phyloP scores from a whole-genome alignment of 1,284 basidiomycete species.

The Microbotryum saponariae region DNA sequence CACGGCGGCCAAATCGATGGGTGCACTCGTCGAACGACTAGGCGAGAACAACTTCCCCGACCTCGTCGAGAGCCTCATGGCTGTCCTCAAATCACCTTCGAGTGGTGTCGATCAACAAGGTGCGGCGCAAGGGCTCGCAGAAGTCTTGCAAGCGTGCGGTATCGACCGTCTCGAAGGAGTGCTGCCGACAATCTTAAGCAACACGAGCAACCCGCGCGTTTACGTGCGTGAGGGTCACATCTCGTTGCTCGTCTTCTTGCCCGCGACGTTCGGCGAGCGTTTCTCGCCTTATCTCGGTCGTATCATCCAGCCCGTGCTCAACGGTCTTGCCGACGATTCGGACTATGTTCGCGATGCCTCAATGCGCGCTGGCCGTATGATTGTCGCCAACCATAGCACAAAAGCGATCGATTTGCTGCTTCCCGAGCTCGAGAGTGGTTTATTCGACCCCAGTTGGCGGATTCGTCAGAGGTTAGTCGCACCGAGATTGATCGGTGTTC shows the following conservation, averaged over 20 bases:
- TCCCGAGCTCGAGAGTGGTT: slow-evolving; percentile 87
- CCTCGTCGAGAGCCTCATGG: slow-evolving; percentile 80
- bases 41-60: slow-evolving; percentile 95
- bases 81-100: slow-evolving; percentile 84
- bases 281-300: slow-evolving; percentile 94
- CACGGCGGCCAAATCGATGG: slow-evolving; percentile 94
- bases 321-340: slow-evolving; percentile 84
- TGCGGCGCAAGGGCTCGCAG: slow-evolving; percentile 93
- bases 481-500: not conserved
- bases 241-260: slow-evolving; percentile 91
- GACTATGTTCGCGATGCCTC: slow-evolving; percentile 73
- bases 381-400: slow-evolving; percentile 87
- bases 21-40: slow-evolving; percentile 89
- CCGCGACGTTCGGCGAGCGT: slow-evolving; percentile 88
- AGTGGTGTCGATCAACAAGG: slow-evolving; percentile 93
- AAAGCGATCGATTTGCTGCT: slow-evolving; percentile 89
- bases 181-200: slow-evolving; percentile 86
- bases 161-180: slow-evolving; percentile 95
- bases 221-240: slow-evolving; percentile 98
- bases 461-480: slow-evolving; percentile 61
- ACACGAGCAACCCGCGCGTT: slow-evolving; percentile 77
- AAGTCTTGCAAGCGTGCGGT: slow-evolving; percentile 89
- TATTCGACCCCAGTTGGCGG: slow-evolving; percentile 92
- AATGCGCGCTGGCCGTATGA: slow-evolving; percentile 98
- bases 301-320: slow-evolving; percentile 87